phyloP scores from a whole-genome alignment of 2,329 filamentous ascomycete species.

The Xylariaceae sp. region DNA sequence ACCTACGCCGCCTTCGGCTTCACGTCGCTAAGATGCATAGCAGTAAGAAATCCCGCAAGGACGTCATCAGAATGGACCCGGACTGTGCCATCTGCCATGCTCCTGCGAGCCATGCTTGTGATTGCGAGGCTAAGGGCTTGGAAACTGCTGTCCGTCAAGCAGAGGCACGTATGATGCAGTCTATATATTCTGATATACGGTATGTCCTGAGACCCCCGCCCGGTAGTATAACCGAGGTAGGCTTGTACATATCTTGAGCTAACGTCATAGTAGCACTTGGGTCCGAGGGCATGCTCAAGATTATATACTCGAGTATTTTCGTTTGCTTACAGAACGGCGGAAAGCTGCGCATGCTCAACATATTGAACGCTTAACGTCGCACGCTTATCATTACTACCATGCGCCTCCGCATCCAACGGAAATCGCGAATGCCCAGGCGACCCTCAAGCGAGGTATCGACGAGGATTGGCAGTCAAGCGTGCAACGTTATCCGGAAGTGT shows the following conservation, averaged over 20 bases:
- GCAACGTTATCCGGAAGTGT: constrained; percentile 74
- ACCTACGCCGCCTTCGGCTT: constrained; percentile 28
- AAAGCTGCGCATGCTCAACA: constrained; percentile 55
- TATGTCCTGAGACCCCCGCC: constrained; percentile 9
- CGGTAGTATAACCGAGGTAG: constrained; percentile 5
- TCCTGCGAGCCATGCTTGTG: constrained; percentile 57
- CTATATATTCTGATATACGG: constrained; percentile 63
- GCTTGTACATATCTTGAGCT: constrained; percentile 9
- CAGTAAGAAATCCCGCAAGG: constrained; percentile 48
- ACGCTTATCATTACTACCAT: constrained; percentile 58
- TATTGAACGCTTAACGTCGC: constrained; percentile 53
- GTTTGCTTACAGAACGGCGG: constrained; percentile 58
- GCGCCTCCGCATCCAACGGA: constrained; percentile 59
- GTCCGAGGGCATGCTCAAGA: constrained; percentile 65
- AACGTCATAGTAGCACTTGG: constrained; percentile 49
- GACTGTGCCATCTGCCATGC: constrained; percentile 66
- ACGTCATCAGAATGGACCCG: constrained; percentile 62
- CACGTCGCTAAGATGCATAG: constrained; percentile 50
- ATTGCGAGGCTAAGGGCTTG: constrained; percentile 65
- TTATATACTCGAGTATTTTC: constrained; percentile 66
- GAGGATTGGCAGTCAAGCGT: constrained; percentile 76
- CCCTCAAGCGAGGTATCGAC: constrained; percentile 71
- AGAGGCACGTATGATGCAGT: constrained; percentile 62
- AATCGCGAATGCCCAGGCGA: constrained; percentile 61
- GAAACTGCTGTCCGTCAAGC: constrained; percentile 62